phyloP scores from a whole-genome alignment of 192 early-diverging fungal genomes.

The Podochytrium sp. region DNA sequence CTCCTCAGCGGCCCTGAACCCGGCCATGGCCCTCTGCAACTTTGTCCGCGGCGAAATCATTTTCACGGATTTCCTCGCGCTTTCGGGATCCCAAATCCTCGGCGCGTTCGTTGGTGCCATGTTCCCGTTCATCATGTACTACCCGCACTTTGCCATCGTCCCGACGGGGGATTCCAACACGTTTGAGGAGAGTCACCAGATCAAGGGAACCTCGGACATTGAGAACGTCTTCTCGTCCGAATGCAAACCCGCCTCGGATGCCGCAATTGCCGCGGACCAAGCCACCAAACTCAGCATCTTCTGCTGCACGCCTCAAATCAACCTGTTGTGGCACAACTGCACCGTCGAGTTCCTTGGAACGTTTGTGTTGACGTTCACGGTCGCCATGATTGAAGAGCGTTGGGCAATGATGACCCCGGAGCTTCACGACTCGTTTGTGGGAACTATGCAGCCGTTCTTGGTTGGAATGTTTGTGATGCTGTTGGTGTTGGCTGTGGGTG shows the following conservation, averaged over 20 bases:
- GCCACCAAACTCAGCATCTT: constrained; percentile 36
- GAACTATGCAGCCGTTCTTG: constrained; percentile 17
- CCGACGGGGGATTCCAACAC: too few species aligned
- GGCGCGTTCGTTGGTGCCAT: constrained; percentile 29
- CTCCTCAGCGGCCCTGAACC: constrained; percentile 38
- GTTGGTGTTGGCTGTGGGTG: constrained; percentile 30
- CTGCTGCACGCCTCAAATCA: constrained; percentile 35
- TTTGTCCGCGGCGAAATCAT: constrained; percentile 8
- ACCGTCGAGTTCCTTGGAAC: constrained; percentile 33
- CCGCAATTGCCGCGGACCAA: constrained; percentile 34
- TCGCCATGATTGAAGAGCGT: constrained; percentile 7
- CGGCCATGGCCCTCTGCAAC: too few species aligned
- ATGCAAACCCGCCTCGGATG: too few species aligned
- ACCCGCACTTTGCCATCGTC: constrained; percentile 35
- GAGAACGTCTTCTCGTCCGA: too few species aligned
- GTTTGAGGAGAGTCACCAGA: too few species aligned
- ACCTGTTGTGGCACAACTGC: constrained; percentile 32
- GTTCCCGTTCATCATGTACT: constrained; percentile 31
- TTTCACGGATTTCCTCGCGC: constrained; percentile 27
- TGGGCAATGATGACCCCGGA: constrained; percentile 1
- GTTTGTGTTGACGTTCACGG: constrained; percentile 20
- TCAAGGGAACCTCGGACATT: too few species aligned
- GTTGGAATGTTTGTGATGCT: constrained; percentile 32
- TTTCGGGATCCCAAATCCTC: constrained; percentile 24
- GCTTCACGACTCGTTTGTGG: background rate